Evolutionary conservation across 1,139 yeast genomes (phyloP), one percentile per base, ranked within the genome.

Genomic region (Candida sojae): DNA sequence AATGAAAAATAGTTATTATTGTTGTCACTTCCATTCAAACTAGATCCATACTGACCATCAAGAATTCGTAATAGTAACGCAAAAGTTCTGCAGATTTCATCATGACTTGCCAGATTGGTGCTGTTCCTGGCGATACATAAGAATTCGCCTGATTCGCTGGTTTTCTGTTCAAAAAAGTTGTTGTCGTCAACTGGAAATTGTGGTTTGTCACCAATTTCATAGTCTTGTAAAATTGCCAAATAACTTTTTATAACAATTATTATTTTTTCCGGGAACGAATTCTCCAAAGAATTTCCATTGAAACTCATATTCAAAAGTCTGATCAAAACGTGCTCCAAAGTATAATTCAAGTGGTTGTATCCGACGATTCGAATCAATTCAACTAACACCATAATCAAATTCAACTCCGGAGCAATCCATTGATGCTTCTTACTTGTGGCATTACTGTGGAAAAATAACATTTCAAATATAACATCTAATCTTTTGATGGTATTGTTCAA

Each of bases 311-410:
- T 79, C 52, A 87, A 62, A 44, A 86, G 63, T 42, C 84, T 91
- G 32, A 86, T 69, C 13, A 93, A 68, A 5, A 89, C 83, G 57
- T 86, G 86, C 55, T 91, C 97, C 56, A 93, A 70, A 0, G 89
- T 80, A 58, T 86, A 87, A 59, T 86, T 91, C 49, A 88, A 80
- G 56, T 91, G 91, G 35, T 87, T 84, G 57, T 77, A 86, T 0
- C 97, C 97, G 40, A 89, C 80, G 2, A 88, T 80, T 29, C 96
- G 77, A 30, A 91, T 72, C 34, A 88, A 72, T 55, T 87, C 90
- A 1, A 88, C 84, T 33, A 89, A 67, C 0, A 96, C 84, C 43
- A 80, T 79, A 17, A 86, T 76, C 37, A 91, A 68, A 21, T 75
- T 71, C 6, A 79, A 66, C 55, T 89, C 96, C 3, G 84, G 73